phyloP scores from a whole-genome alignment of 345 rosid species.

The Lumnitzera littorea region DNA sequence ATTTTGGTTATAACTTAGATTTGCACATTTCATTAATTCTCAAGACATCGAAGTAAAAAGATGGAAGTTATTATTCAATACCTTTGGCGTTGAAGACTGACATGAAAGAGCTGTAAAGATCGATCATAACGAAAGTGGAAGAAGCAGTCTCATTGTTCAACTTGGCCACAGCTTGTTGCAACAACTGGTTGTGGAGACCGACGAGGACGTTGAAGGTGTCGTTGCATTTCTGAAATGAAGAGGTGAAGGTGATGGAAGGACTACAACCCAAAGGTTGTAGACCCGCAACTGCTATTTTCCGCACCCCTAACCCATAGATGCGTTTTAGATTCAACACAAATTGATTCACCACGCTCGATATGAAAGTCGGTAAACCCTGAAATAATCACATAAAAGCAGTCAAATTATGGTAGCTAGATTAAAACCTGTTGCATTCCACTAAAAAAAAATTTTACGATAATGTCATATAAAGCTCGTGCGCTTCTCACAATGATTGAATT shows the following conservation, averaged over 20 bases:
- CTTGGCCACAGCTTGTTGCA: conserved; percentile 37
- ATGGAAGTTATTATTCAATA: not conserved
- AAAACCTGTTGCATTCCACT: no score
- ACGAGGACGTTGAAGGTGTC: conserved; percentile 29
- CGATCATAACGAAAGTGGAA: conserved; percentile 40
- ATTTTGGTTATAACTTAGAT: no score
- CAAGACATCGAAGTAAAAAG: no score
- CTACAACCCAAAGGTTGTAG: conserved; percentile 80
- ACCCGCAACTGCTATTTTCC: conserved; percentile 36
- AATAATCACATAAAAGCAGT: not conserved
- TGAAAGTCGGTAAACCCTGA: conserved; percentile 44
- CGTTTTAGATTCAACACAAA: conserved; percentile 34
- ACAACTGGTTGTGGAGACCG: conserved; percentile 40
- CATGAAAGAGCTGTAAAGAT: conserved; percentile 55
- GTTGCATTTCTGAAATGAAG: conserved; percentile 44
- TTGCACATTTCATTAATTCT: no score
- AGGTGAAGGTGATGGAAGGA: conserved; percentile 28
- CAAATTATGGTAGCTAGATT: no score
- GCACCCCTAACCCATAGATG: conserved; percentile 47
- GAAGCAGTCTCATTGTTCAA: conserved; percentile 35
- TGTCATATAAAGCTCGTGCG: no score
- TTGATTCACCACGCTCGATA: conserved; percentile 46
- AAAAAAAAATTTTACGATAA: no score
- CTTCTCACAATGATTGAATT: no score
- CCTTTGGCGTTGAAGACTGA: conserved; percentile 28